A percentile compares a stretch with the other conserved stretches of the same genome.
Evolutionary conservation across 495 filamentous ascomycete species (phyloP).

Genomic region (Podospora pseudocomata): DNA sequence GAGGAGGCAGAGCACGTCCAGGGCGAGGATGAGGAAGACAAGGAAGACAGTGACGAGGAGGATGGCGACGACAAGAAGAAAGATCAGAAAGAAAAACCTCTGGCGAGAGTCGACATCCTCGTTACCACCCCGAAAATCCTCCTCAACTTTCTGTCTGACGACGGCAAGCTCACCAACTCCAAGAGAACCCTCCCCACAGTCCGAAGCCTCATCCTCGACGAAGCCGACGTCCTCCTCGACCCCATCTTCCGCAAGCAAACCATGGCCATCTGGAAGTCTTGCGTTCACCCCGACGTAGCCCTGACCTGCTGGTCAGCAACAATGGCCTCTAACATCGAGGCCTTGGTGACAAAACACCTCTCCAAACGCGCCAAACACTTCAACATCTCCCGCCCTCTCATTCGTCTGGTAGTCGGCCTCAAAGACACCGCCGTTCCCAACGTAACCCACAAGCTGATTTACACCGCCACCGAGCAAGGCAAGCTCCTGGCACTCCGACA

Average conservation of each 20-base stretch:
- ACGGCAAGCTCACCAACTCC: slow-evolving; percentile 38
- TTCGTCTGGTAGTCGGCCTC: slow-evolving; percentile 87
- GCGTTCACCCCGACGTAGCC: slow-evolving; percentile 60
- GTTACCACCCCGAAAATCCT: slow-evolving; percentile 83
- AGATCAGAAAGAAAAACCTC: slow-evolving; percentile 33
- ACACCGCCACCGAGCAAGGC: slow-evolving; percentile 86
- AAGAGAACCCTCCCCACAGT: slow-evolving; percentile 58
- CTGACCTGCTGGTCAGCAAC: slow-evolving; percentile 92
- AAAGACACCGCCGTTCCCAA: slow-evolving; percentile 94
- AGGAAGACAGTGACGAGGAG: slow-evolving; percentile 6
- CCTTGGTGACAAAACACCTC: slow-evolving; percentile 54
- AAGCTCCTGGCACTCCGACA: slow-evolving; percentile 91
- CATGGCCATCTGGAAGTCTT: slow-evolving; percentile 76
- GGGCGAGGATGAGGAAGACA: slow-evolving; percentile 33
- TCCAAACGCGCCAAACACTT: slow-evolving; percentile 54
- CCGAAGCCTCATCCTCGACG: slow-evolving; percentile 74
- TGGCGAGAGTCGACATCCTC: slow-evolving; percentile 73
- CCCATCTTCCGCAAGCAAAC: slow-evolving; percentile 88
- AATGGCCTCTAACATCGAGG: slow-evolving; percentile 89
- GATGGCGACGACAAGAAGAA: neutral
- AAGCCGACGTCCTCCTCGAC: slow-evolving; percentile 93
- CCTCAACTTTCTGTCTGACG: slow-evolving; percentile 63
- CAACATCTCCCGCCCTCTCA: slow-evolving; percentile 46
- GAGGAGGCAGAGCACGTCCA: slow-evolving; percentile 30
- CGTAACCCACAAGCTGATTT: slow-evolving; percentile 81